These are phyloP conservation scores for Heritiera littoralis DNA, from an alignment of 345 rosid genomes.

Conservation along the genomic window DNA sequence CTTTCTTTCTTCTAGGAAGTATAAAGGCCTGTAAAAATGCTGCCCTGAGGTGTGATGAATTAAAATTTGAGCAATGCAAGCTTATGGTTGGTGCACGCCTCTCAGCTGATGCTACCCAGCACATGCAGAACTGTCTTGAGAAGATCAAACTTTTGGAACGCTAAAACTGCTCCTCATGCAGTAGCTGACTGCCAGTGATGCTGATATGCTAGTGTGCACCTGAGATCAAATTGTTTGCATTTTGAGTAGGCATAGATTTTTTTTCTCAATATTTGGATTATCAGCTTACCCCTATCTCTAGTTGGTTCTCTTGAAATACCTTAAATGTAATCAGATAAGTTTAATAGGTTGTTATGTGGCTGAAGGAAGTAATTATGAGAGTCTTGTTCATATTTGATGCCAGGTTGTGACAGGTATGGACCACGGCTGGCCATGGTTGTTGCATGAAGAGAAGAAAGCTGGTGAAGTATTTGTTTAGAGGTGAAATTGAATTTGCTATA, in stretches of 20 bases:
- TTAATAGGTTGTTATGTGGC: background rate
- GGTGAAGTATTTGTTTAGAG: no score
- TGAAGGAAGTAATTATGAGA: background rate
- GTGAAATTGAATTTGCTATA: no score
- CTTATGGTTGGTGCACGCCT: constrained; percentile 41
- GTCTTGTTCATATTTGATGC: background rate
- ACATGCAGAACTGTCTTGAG: constrained; percentile 61
- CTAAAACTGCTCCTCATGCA: constrained; percentile 6
- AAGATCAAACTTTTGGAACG: constrained; percentile 64
- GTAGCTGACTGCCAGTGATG: background rate
- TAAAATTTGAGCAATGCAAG: constrained; percentile 68
- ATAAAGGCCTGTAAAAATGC: constrained; percentile 64
- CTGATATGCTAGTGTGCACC: background rate
- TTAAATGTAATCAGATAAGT: background rate
- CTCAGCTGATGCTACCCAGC: constrained; percentile 51
- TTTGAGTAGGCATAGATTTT: background rate
- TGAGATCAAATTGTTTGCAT: background rate
- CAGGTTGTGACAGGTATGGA: no score
- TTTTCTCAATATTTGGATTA: background rate
- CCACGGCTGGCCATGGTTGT: no score
- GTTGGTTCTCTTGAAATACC: background rate
- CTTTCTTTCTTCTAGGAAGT: constrained; percentile 40
- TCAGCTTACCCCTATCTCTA: background rate
- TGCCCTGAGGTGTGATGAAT: constrained; percentile 75
- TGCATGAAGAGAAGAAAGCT: no score